Evolutionary conservation across 345 rosid genomes (phyloP).

Genomic region (Viola odorata): DNA sequence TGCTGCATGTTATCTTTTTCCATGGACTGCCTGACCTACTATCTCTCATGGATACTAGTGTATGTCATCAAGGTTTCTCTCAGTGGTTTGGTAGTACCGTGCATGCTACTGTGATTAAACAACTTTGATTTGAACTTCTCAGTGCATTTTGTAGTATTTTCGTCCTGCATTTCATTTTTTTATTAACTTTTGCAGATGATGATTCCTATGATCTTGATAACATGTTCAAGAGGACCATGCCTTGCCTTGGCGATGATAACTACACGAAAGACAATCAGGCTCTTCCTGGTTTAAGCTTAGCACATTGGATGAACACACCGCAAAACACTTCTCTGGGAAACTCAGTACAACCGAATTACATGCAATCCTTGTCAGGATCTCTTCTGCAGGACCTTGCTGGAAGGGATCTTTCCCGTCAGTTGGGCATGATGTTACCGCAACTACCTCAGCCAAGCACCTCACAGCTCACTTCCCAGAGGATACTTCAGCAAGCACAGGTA

Average conservation of each 20-base stretch:
- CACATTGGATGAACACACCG: conserved; percentile 93
- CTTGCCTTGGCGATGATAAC: conserved; percentile 78
- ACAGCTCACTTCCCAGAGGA: conserved; percentile 36
- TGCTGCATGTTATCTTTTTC: conserved; percentile 4
- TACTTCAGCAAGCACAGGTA: conserved; percentile 44
- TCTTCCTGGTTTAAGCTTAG: conserved; percentile 67
- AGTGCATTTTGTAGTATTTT: neutral
- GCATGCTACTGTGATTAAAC: conserved; percentile 14
- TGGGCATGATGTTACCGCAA: conserved; percentile 40
- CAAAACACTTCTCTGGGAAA: conserved; percentile 50
- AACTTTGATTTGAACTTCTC: neutral
- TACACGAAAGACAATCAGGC: conserved; percentile 64
- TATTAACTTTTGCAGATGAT: conserved; percentile 44
- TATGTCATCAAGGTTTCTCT: conserved; percentile 3
- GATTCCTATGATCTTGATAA: conserved; percentile 65
- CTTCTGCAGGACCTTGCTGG: conserved; percentile 40
- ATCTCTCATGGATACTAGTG: conserved; percentile 5
- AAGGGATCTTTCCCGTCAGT: conserved; percentile 46
- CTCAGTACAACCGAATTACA: conserved; percentile 45
- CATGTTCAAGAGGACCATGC: conserved; percentile 77
- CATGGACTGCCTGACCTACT: neutral
- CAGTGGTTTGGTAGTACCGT: conserved; percentile 9
- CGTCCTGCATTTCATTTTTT: conserved; percentile 11
- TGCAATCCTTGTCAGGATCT: conserved; percentile 41
- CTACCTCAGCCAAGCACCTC: conserved; percentile 37